Evolutionary conservation across 495 filamentous ascomycete species (phyloP).

Genomic region (Tuber brumale): DNA sequence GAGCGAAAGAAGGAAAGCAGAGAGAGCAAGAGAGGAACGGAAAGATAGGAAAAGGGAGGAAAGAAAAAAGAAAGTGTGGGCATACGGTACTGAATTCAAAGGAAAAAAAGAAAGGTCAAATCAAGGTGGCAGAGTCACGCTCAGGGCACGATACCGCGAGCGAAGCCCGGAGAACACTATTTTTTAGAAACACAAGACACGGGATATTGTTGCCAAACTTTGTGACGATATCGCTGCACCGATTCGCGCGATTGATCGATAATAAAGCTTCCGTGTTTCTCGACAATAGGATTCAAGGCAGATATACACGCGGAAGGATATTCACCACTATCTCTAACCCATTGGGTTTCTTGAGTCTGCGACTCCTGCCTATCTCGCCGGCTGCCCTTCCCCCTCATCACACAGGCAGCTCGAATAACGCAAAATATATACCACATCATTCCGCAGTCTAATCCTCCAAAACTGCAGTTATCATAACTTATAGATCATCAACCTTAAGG

Average conservation of each 20-base stretch:
- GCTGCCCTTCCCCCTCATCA: background rate
- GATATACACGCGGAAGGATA: constrained; percentile 27
- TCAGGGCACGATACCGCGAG: constrained; percentile 1
- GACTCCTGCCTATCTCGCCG: background rate
- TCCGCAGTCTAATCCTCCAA: background rate
- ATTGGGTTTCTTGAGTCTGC: background rate
- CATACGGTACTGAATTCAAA: constrained; percentile 1
- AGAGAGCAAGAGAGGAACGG: background rate
- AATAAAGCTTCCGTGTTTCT: constrained; percentile 29
- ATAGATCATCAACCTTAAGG: background rate
- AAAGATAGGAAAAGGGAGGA: constrained; percentile 10
- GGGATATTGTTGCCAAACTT: constrained; percentile 32
- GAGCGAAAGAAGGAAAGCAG: constrained; percentile 1
- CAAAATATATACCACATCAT: background rate
- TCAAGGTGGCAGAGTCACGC: constrained; percentile 1
- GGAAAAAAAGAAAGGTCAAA: background rate
- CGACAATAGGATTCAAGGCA: constrained; percentile 14
- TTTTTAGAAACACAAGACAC: constrained; percentile 34
- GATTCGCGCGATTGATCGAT: constrained; percentile 33
- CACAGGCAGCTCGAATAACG: background rate
- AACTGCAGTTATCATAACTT: background rate
- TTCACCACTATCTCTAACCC: constrained; percentile 3
- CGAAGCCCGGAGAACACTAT: constrained; percentile 4
- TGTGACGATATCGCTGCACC: constrained; percentile 35
- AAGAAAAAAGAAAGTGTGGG: constrained; percentile 13